Evolutionary conservation across 768 basidiomycete species (phyloP).

Genomic region (Gautieria morchelliformis): DNA sequence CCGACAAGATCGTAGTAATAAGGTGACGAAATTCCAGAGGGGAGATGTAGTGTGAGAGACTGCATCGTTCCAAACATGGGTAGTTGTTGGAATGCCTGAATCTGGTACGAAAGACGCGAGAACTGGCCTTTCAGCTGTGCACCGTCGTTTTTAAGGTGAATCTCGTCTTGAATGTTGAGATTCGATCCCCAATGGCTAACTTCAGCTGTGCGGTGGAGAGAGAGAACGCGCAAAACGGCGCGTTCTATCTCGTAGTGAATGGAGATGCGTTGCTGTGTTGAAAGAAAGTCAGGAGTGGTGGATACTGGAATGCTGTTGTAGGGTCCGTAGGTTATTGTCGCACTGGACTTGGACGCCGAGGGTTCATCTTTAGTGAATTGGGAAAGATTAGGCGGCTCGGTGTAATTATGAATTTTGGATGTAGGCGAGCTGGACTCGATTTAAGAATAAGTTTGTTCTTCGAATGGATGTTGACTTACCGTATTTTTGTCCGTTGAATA

Average conservation of each 20-base stretch:
- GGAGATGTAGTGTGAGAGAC: conserved; percentile 71
- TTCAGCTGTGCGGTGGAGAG: conserved; percentile 70
- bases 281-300: conserved; percentile 42
- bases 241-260: conserved; percentile 80
- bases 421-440: conserved; percentile 45
- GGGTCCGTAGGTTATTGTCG: conserved; percentile 83
- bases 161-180: conserved; percentile 85
- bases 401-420: conserved; percentile 63
- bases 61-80: conserved; percentile 59
- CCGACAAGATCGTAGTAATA: conserved; percentile 92
- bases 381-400: conserved; percentile 51
- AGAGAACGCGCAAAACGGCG: conserved; percentile 68
- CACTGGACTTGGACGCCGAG: conserved; percentile 61
- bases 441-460: not conserved
- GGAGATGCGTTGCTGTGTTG: conserved; percentile 53
- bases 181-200: conserved; percentile 97
- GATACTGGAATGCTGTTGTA: conserved; percentile 68
- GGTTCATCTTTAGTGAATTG: conserved; percentile 46
- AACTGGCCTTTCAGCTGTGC: conserved; percentile 94
- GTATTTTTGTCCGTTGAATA: conserved; percentile 80
- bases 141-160: conserved; percentile 80
- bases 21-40: conserved; percentile 66
- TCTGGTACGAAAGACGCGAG: conserved; percentile 82
- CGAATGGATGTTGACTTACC: conserved; percentile 36
- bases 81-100: conserved; percentile 60